Conservation (phyloP, 169 alveolate genomes). For the Eimeria acervulina region DNA sequence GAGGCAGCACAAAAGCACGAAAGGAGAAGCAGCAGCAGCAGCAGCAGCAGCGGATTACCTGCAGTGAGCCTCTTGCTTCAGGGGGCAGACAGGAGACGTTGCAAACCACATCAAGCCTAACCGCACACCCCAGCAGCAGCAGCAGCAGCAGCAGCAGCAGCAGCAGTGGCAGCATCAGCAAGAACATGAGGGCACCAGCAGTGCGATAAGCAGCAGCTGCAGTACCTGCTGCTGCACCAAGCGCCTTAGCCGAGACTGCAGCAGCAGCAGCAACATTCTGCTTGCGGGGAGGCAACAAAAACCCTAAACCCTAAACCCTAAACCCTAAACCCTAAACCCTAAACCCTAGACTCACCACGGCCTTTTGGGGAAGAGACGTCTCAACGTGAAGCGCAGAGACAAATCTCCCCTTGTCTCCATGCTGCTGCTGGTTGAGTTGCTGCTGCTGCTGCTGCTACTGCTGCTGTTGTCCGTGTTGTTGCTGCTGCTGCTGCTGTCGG, state of each 20-base stretch:
- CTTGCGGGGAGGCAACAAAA: not conserved
- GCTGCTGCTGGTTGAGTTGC: constrained; percentile 7
- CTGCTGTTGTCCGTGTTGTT: constrained; percentile 22
- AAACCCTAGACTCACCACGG: constrained; percentile 58
- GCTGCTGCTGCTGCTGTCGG: constrained; percentile 59
- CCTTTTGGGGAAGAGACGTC: constrained; percentile 54
- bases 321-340: constrained; percentile 38
- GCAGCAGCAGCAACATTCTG: not conserved
- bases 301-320: constrained; percentile 12
- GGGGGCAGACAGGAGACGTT: constrained; percentile 19
- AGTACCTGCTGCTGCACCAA: not conserved
- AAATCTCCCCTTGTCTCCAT: not conserved
- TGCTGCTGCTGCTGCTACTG: constrained; percentile 42
- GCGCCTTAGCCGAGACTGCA: not conserved
- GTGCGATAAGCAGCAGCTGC: constrained; percentile 6
- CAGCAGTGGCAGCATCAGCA: constrained; percentile 52
- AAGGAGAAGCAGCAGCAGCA: constrained; percentile 20
- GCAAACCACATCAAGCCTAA: constrained; percentile 60
- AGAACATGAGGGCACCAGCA: not conserved
- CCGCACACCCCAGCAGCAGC: constrained; percentile 30
- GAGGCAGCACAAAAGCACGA: not conserved
- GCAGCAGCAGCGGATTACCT: constrained; percentile 24
- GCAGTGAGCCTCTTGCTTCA: not conserved
- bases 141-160: constrained; percentile 53
- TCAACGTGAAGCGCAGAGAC: not conserved